Percentiles rank a stretch among this genome's conserved stretches.
These are phyloP conservation scores for Zopfia rhizophila DNA, from an alignment of 2,329 filamentous ascomycete genomes.

Conservation along the genomic window DNA sequence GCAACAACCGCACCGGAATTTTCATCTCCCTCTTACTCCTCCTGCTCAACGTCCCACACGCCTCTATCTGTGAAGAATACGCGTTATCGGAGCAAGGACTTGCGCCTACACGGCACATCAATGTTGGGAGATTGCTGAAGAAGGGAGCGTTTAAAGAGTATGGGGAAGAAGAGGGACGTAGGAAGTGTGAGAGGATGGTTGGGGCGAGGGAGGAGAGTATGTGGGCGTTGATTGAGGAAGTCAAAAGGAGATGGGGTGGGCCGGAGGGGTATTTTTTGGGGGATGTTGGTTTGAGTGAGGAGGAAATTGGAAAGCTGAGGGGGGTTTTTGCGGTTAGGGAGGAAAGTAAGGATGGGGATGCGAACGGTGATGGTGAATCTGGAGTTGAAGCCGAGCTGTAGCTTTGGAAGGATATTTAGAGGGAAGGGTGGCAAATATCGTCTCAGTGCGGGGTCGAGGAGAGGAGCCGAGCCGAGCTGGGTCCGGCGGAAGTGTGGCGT, in stretches of 20 bases:
- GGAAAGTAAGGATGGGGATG: not conserved
- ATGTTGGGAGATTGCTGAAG: slow-evolving; percentile 60
- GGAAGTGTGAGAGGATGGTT: slow-evolving; percentile 44
- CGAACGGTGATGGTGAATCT: no score
- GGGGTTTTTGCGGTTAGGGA: slow-evolving; percentile 13
- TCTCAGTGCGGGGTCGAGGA: not conserved
- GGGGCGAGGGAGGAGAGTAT: slow-evolving; percentile 51
- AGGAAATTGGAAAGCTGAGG: slow-evolving; percentile 27
- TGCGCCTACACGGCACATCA: slow-evolving; percentile 33
- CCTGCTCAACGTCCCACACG: slow-evolving; percentile 68
- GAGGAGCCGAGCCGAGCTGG: not conserved
- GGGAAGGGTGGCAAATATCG: not conserved
- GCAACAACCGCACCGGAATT: slow-evolving; percentile 79
- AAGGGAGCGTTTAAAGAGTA: slow-evolving; percentile 57
- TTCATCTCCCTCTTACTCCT: slow-evolving; percentile 71
- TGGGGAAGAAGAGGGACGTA: slow-evolving; percentile 36
- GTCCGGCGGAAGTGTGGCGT: no score
- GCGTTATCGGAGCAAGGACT: slow-evolving; percentile 69
- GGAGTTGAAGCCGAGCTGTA: no score
- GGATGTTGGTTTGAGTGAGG: slow-evolving; percentile 23
- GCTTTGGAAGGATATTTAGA: not conserved
- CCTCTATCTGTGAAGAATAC: slow-evolving; percentile 70
- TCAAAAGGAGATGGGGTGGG: slow-evolving; percentile 30
- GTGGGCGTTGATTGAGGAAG: slow-evolving; percentile 29
- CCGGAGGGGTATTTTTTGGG: slow-evolving; percentile 32